Evolutionary conservation across 768 basidiomycete genomes (phyloP).

Genomic region (Coprinellus micaceus): DNA sequence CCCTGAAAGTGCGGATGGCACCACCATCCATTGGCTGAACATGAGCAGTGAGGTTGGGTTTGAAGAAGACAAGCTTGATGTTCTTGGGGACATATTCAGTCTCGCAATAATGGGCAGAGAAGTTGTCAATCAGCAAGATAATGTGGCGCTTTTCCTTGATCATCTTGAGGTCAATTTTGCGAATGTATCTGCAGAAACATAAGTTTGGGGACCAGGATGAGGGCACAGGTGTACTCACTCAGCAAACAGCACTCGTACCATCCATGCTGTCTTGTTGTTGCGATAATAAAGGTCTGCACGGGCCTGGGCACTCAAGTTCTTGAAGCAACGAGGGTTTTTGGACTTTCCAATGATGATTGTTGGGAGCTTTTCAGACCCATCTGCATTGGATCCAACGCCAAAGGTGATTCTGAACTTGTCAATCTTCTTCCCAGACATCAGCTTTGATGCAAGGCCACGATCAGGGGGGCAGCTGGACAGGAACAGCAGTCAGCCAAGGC

Average conservation of each 20-base stretch:
- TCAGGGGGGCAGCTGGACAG: slow-evolving; percentile 21
- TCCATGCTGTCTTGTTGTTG: slow-evolving; percentile 37
- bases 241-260: slow-evolving; percentile 32
- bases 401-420: slow-evolving; percentile 27
- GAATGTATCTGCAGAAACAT: slow-evolving; percentile 19
- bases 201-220: neutral
- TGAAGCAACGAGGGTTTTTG: slow-evolving; percentile 27
- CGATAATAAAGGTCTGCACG: slow-evolving; percentile 32
- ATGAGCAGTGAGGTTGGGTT: slow-evolving; percentile 33
- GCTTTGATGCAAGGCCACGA: slow-evolving; percentile 26
- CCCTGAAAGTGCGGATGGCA: slow-evolving; percentile 34
- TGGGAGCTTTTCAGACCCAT: slow-evolving; percentile 28
- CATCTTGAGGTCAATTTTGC: slow-evolving; percentile 22
- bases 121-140: slow-evolving; percentile 28
- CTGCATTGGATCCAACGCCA: slow-evolving; percentile 25
- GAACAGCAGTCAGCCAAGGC: too few species aligned
- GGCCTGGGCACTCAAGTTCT: slow-evolving; percentile 15
- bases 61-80: slow-evolving; percentile 26
- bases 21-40: slow-evolving; percentile 36
- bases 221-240: slow-evolving; percentile 21
- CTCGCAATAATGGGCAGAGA: slow-evolving; percentile 23
- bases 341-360: slow-evolving; percentile 33
- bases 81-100: slow-evolving; percentile 24
- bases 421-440: slow-evolving; percentile 32
- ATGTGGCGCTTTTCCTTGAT: slow-evolving; percentile 18